Evolutionary conservation across 139 green algal genomes (phyloP).

Genomic region (Chlamydomonas incerta): DNA sequence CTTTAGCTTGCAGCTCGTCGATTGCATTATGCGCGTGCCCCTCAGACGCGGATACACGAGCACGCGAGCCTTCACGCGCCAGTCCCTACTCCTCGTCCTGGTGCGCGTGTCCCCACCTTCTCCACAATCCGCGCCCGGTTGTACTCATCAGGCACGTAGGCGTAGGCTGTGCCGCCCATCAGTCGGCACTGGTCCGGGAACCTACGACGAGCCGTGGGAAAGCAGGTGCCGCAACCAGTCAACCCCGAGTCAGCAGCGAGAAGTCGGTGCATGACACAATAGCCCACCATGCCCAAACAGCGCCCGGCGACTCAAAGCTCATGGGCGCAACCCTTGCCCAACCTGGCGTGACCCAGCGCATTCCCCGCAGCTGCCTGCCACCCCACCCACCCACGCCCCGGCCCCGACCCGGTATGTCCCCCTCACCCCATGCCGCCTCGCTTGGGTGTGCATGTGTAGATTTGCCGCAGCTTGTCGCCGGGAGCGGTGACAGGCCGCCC

Average conservation of each 20-base stretch:
- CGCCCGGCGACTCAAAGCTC: no score
- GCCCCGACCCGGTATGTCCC: no score
- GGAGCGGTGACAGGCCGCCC: neutral
- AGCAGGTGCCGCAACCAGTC: neutral
- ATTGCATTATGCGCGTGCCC: neutral
- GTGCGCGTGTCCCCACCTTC: constrained; percentile 4
- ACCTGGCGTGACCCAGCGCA: no score
- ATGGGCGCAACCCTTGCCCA: no score
- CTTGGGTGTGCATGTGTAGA: neutral
- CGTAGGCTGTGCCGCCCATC: neutral
- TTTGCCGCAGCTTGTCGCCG: neutral
- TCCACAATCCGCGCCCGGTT: constrained; percentile 4
- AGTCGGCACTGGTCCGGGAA: neutral
- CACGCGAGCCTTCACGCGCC: no score
- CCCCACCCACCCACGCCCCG: no score
- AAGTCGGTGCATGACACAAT: neutral
- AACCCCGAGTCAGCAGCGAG: no score
- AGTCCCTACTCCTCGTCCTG: no score
- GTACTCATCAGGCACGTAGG: constrained; percentile 36
- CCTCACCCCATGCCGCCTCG: neutral
- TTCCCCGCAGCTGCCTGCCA: no score
- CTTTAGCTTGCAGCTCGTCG: no score
- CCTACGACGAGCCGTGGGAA: neutral
- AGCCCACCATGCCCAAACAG: neutral
- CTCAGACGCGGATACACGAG: no score